Evolutionary conservation across 257 asterid species (phyloP).

Genomic region (Plantago ovata): DNA sequence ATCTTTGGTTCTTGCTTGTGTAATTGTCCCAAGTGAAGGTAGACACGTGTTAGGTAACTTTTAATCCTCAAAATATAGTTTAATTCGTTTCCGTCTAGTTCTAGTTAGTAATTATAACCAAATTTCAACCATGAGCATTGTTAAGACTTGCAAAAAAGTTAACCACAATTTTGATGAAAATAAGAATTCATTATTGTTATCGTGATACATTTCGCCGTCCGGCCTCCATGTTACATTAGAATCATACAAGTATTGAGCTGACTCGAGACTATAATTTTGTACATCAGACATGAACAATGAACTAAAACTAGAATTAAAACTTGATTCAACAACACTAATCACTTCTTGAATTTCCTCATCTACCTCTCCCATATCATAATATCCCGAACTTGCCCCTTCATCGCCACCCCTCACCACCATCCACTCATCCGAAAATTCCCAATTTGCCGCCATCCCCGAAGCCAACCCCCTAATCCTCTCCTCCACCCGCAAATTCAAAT

Average conservation of each 20-base stretch:
- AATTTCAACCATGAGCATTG: neutral
- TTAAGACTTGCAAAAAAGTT: neutral
- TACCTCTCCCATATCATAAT: neutral
- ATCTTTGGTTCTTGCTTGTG: too few relatives aligned
- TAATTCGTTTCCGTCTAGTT: too few relatives aligned
- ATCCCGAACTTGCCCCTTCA: conserved; percentile 29
- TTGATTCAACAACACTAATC: neutral
- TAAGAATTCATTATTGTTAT: neutral
- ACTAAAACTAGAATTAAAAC: conserved; percentile 4
- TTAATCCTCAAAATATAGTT: too few relatives aligned
- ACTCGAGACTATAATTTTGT: neutral
- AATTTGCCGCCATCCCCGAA: conserved; percentile 30
- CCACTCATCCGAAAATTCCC: conserved; percentile 54
- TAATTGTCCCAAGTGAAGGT: too few relatives aligned
- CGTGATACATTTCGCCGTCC: neutral
- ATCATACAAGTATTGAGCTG: neutral
- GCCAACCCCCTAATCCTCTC: conserved; percentile 37
- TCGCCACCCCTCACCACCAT: conserved; percentile 34
- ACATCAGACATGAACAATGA: neutral
- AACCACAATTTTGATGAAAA: conserved; percentile 6
- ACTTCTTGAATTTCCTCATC: conserved; percentile 1
- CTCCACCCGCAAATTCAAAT: conserved; percentile 11
- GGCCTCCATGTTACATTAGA: neutral
- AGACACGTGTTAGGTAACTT: too few relatives aligned
- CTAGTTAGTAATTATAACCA: too few relatives aligned